Evolutionary conservation across 2,329 filamentous ascomycete species (phyloP), one percentile per base, ranked within the genome.

Genomic region (Stachybotrys echinatus): DNA sequence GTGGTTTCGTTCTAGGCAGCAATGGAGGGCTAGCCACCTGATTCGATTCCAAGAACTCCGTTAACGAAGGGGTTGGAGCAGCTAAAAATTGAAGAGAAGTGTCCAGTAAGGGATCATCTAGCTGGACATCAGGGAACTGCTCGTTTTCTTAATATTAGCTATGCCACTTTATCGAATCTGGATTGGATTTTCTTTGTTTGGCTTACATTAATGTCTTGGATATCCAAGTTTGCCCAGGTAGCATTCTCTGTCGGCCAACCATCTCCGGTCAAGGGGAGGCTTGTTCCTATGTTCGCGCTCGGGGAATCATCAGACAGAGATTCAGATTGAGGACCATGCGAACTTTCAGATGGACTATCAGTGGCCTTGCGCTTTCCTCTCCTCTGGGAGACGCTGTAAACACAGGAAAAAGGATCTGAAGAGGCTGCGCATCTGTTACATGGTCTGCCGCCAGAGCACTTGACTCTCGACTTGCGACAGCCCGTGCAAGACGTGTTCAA

Each of bases 381-480:
- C 23, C 43, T 27, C n/a, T 23, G 43, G 18, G 43, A 45, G n/a
- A 45, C n/a, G 18, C 23, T 45, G 43, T 45, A 45, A 18, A 18
- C 22, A 31, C 43, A 45, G 12, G 22, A 10, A 6, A 17, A 23
- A 5, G 23, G 19, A 23, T 10, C 14, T 17, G 21, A 14, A 27
- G 43, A 27, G 27, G 43, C n/a, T 19, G 43, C 23, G 23, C 43
- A 45, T 45, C 43, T 45, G 14, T 31, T 14, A n/a, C 43, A 45
- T n/a, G 43, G 43, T 3, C 12, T 4, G 17, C 43, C 43, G 8
- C 43, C 43, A 27, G 43, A 45, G 18, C 43, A 45, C n/a, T 45
- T 45, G 2, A 45, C 43, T 5, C 43, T 12, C 3, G 43, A 45
- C 12, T 10, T 34, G 12, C 43, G 43, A 23, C 43, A 45, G 23